A percentile compares a stretch with the other conserved stretches of the same genome.
These are phyloP conservation scores for Microdochium nivale DNA, from an alignment of 2,329 filamentous ascomycete genomes.

Conservation along the genomic window DNA sequence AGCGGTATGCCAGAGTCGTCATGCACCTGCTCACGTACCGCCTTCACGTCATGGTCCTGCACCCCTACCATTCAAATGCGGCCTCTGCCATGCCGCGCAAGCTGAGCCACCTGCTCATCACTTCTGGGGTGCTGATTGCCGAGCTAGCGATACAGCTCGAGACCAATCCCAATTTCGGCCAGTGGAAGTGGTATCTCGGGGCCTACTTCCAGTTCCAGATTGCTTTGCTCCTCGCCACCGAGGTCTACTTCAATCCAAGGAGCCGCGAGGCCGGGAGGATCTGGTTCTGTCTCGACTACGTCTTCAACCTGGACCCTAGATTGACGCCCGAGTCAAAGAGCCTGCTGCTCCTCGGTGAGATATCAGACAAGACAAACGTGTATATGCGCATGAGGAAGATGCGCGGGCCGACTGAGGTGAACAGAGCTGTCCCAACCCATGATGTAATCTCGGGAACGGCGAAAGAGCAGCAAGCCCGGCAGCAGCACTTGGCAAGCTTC, in stretches of 20 bases:
- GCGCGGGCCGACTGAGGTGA: constrained; percentile 39
- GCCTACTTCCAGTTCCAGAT: constrained; percentile 67
- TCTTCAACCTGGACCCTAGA: constrained; percentile 52
- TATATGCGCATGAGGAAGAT: constrained; percentile 52
- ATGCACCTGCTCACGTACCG: constrained; percentile 56
- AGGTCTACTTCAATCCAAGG: constrained; percentile 52
- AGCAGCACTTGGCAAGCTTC: neutral
- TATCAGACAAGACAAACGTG: constrained; percentile 49
- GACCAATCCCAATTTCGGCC: constrained; percentile 33
- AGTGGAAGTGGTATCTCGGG: constrained; percentile 64
- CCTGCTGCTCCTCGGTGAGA: constrained; percentile 50
- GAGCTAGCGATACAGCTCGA: constrained; percentile 39
- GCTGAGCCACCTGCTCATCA: constrained; percentile 54
- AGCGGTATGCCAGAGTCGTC: constrained; percentile 54
- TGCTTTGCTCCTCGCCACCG: constrained; percentile 58
- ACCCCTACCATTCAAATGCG: constrained; percentile 52
- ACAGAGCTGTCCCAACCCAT: constrained; percentile 12
- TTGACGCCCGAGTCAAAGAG: constrained; percentile 48
- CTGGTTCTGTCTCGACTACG: constrained; percentile 64
- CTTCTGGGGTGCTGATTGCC: constrained; percentile 44
- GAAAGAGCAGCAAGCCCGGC: constrained; percentile 1
- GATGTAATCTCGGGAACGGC: neutral
- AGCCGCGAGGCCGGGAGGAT: constrained; percentile 54
- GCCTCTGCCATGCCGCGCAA: constrained; percentile 47
- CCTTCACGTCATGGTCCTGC: constrained; percentile 58